Base-by-base conservation (phyloP, 2,329 filamentous ascomycete species). In the Pseudogymnoascus sp. region DNA sequence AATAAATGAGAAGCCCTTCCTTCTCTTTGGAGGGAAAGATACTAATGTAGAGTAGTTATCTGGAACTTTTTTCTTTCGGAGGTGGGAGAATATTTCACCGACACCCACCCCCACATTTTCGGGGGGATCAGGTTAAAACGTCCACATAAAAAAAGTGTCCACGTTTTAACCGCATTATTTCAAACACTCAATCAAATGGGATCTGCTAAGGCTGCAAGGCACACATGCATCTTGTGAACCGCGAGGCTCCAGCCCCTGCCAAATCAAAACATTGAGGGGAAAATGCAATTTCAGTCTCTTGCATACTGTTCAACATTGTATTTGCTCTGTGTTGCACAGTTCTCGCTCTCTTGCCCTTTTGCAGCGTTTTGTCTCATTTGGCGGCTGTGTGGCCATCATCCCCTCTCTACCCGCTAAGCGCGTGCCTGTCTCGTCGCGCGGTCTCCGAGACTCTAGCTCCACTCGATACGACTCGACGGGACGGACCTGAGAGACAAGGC, bases 1-100 rank as follows among this genome's bases (percentile, higher is more conserved):
- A 60, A 40, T 63, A 55, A 55, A 55, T 55, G 49, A 55, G 33
- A 59, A 61, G 38, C 43, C 60, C 60, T 45, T 52, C 60, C 18
- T 61, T 63, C 63, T 64, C 62, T 61, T 45, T 62, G 28, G 18
- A 25, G 18, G 59, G 52, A 37, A 63, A 63, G 58, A 63, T 62
- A 37, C 23, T 16, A 65, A 40, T 8, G 18, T 21, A 31, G 49
- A 41, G 59, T 28, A 23, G 41, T 61, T 62, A 60, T 60, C 31
- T 60, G 28, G 49, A 55, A 55, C 49, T 55, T 55, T 55, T 55
- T 55, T 55, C 49, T 55, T 55, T 55, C 49, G 49, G 49, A 55
- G 49, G 28, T 55, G 49, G 49, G 11, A 55, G 28, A 55, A 55
- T 55, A 55, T 33, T 55, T 33, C 16, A 21, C 49, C 49, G 49